Evolutionary conservation across 2,329 filamentous ascomycete species (phyloP).

Genomic region (Sporothrix pseudoabietina): DNA sequence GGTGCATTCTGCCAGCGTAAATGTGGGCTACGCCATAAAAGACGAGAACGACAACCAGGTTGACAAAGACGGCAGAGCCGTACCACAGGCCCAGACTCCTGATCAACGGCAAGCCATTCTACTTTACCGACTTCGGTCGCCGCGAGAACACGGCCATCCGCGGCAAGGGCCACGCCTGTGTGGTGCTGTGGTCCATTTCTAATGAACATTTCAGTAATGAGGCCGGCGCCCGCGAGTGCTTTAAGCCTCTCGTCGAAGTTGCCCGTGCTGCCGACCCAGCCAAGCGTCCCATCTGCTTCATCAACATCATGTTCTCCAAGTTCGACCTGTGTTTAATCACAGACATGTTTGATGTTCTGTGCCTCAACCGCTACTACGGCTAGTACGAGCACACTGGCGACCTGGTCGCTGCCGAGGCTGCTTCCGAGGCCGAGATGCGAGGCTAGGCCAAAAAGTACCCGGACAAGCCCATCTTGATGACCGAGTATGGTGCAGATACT

Average conservation of each 20-base stretch:
- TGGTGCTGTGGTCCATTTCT: slow-evolving; percentile 10
- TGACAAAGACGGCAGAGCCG: not conserved
- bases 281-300: not conserved
- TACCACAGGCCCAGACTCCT: slow-evolving; percentile 4
- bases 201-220: not conserved
- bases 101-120: slow-evolving; percentile 10
- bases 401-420: not conserved
- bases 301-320: slow-evolving; percentile 16
- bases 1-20: slow-evolving; percentile 29
- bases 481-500: slow-evolving; percentile 4
- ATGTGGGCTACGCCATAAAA: not conserved
- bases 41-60: not conserved
- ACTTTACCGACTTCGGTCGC: not conserved
- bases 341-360: slow-evolving; percentile 5
- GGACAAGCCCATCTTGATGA: slow-evolving; percentile 4
- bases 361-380: slow-evolving; percentile 18
- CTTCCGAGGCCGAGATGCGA: not conserved
- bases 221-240: not conserved
- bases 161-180: slow-evolving; percentile 15
- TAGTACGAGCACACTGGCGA: not conserved
- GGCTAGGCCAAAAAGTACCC: not conserved
- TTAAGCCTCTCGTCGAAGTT: not conserved
- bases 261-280: not conserved
- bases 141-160: slow-evolving; percentile 14
- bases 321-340: not conserved